A percentile compares a stretch with the other conserved stretches of the same genome.
Conservation (phyloP, 2,329 filamentous ascomycete genomes). For the Aspergillus pseudoviridinutans region DNA sequence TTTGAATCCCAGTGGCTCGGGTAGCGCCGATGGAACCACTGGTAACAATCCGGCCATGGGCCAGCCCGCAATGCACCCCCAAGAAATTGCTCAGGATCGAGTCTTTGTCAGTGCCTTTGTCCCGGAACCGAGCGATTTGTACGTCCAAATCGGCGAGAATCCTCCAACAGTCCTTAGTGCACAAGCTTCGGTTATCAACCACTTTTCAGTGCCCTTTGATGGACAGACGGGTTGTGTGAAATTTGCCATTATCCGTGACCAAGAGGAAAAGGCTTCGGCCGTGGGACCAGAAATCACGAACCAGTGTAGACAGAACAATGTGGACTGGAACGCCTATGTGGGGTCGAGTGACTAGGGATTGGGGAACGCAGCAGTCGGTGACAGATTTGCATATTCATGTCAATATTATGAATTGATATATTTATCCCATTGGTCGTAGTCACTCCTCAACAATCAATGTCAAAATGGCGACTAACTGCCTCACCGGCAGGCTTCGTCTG, state of each 20-base stretch:
- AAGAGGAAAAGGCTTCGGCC: conserved; percentile 16
- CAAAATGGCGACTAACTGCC: not conserved
- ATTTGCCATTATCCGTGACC: conserved; percentile 23
- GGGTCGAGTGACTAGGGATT: conserved; percentile 22
- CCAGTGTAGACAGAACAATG: conserved; percentile 22
- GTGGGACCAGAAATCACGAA: conserved; percentile 29
- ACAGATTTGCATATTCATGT: not conserved
- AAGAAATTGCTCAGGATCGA: conserved; percentile 27
- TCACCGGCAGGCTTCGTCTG: not conserved
- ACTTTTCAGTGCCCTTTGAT: conserved; percentile 31
- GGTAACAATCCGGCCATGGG: conserved; percentile 31
- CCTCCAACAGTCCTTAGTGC: conserved; percentile 20
- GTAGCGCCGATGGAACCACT: conserved; percentile 29
- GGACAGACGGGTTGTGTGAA: conserved; percentile 26
- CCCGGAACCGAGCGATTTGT: conserved; percentile 22
- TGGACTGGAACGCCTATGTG: conserved; percentile 37
- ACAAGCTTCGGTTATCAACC: conserved; percentile 22
- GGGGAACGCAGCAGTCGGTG: not conserved
- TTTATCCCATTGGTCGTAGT: not conserved
- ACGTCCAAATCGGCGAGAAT: conserved; percentile 26
- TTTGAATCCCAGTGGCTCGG: conserved; percentile 27
- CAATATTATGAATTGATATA: not conserved
- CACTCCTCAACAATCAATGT: not conserved
- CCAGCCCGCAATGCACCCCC: conserved; percentile 23
- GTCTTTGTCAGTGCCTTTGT: conserved; percentile 29